Evolutionary conservation across 805 yeast genomes (phyloP), one percentile per base, ranked within the genome.

Genomic region (Pichia cephalocereana): DNA sequence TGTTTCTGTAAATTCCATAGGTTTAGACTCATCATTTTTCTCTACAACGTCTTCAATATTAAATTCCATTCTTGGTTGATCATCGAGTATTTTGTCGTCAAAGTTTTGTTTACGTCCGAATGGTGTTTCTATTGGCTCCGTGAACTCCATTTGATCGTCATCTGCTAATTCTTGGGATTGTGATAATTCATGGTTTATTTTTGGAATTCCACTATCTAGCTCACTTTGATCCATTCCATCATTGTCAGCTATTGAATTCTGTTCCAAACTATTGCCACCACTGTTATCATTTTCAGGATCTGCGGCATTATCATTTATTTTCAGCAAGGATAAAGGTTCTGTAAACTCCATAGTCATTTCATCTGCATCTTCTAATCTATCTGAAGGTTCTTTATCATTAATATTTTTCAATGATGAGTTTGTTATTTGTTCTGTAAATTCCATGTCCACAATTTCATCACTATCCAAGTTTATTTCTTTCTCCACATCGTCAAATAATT

Each of bases 301-400:
- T 10, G 4, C 15, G 8, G 8, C 12, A 34, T 34, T 15, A 34
- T 15, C 9, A 34, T 14, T 34, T 14, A 34, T 34, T 34, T 34
- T 34, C 8, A 30, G 6, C 6, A 14, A 15, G 8, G 17, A 34
- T 12, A 47, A 14, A 11, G 52, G 52, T 31, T 45, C 46, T 8
- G 55, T 52, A 4, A 52, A 36, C 18, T 57, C 58, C 57, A 56
- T 55, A 3, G 55, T 46, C 12, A 40, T 46, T 4, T 48, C 52
- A 8, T 46, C 44, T 11, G 47, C 49, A 8, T 47, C 47, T 34
- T 15, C 37, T 34, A 6, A 30, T 10, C 12, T 34, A 14, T 15
- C 37, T 14, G 37, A 10, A 30, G 1, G 14, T 30, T 30, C 32
- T 11, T 30, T 12, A 30, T 30, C 32, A 12, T 6, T 4, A 1